Conservation (phyloP, 768 basidiomycete genomes). For the Lactifluus echinatus region DNA sequence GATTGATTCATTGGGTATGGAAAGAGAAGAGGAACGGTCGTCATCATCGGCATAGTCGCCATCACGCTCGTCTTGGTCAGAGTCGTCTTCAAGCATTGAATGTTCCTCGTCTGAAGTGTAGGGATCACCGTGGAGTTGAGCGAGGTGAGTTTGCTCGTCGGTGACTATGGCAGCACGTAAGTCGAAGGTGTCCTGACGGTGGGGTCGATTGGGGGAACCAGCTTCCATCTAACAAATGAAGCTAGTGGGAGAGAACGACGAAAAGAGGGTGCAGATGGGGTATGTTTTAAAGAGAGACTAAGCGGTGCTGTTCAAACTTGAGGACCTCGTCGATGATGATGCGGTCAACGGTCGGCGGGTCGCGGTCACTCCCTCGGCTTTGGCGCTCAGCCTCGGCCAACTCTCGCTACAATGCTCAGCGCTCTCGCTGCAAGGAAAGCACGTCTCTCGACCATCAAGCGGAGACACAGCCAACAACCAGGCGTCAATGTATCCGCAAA, state of each 20-base stretch:
- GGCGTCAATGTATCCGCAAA: slow-evolving; percentile 17
- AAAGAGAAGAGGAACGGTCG: slow-evolving; percentile 73
- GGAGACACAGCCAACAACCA: slow-evolving; percentile 30
- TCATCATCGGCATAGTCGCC: slow-evolving; percentile 65
- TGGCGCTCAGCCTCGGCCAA: not conserved
- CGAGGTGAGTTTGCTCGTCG: slow-evolving; percentile 42
- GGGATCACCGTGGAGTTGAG: slow-evolving; percentile 41
- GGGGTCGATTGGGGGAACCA: slow-evolving; percentile 4
- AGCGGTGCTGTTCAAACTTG: too few relatives aligned
- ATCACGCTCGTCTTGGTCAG: slow-evolving; percentile 62
- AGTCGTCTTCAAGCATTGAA: slow-evolving; percentile 80
- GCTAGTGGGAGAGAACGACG: not conserved
- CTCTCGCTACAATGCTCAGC: slow-evolving; percentile 43
- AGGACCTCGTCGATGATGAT: too few relatives aligned
- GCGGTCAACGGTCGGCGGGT: not conserved
- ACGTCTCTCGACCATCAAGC: slow-evolving; percentile 48
- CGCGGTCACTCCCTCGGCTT: too few relatives aligned
- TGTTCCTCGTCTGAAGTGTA: slow-evolving; percentile 65
- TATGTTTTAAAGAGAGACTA: slow-evolving; percentile 1
- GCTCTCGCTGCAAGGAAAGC: slow-evolving; percentile 68
- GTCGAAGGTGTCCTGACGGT: slow-evolving; percentile 60
- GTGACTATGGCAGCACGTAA: slow-evolving; percentile 53
- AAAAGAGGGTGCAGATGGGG: not conserved
- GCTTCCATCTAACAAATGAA: slow-evolving; percentile 1
- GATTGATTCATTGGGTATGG: slow-evolving; percentile 85